Conservation (phyloP, 2,329 filamentous ascomycete genomes). For the Sporothrix luriei region DNA sequence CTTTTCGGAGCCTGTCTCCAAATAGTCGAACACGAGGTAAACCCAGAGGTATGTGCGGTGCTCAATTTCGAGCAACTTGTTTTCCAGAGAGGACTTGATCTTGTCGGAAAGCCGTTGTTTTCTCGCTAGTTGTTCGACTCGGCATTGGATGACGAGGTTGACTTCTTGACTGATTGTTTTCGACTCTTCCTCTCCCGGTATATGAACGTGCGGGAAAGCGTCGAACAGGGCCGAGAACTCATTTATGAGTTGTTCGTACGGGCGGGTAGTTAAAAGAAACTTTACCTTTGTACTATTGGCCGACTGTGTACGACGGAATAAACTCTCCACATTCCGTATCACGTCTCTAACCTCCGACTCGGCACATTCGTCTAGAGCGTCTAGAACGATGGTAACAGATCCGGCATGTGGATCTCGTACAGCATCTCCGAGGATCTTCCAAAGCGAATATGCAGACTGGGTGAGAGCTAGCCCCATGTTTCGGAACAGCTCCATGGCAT, state of each 20-base stretch:
- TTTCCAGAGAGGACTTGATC: conserved; percentile 34
- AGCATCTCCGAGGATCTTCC: conserved; percentile 43
- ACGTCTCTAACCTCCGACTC: not conserved
- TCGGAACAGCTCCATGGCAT: conserved; percentile 40
- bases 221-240: not conserved
- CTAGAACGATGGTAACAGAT: conserved; percentile 44
- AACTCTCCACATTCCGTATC: conserved; percentile 1
- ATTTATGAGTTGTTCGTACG: not conserved
- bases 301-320: not conserved
- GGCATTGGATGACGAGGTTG: conserved; percentile 30
- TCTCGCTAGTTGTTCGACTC: conserved; percentile 18
- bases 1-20: conserved; percentile 29
- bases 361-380: conserved; percentile 45
- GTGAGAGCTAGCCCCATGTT: conserved; percentile 39
- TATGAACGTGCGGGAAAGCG: conserved; percentile 24
- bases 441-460: conserved; percentile 39
- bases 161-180: conserved; percentile 31
- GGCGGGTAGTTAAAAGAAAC: conserved; percentile 6
- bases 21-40: conserved; percentile 24
- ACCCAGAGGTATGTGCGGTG: conserved; percentile 46
- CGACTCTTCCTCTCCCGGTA: conserved; percentile 30
- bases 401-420: conserved; percentile 40
- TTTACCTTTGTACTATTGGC: not conserved
- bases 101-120: conserved; percentile 22
- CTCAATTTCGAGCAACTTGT: conserved; percentile 34